These are phyloP conservation scores for Suhomyces xylopsoci DNA, from an alignment of 805 yeast species.

Conservation along the genomic window DNA sequence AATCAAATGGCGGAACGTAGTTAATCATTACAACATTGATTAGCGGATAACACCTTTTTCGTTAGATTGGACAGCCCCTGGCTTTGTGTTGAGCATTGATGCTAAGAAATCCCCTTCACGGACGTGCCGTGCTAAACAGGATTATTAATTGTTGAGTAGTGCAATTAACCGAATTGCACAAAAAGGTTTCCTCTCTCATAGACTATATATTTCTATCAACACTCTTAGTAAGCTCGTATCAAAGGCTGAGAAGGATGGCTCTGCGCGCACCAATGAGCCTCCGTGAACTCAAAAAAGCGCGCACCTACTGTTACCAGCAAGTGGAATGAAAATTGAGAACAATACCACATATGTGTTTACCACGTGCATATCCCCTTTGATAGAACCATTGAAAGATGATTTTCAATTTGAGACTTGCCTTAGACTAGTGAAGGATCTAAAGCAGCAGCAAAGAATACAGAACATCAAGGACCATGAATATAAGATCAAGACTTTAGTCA, in stretches of 20 bases:
- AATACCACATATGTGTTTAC: constrained; percentile 10
- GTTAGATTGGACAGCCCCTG: background rate
- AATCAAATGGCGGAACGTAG: background rate
- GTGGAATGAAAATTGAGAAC: background rate
- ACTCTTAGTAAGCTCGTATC: background rate
- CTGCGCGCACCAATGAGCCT: background rate
- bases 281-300: background rate
- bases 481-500: constrained; percentile 39
- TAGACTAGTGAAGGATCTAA: constrained; percentile 41
- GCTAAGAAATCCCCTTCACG: no score
- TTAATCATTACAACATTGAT: background rate
- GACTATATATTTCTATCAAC: background rate
- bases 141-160: background rate
- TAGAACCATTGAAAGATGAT: constrained; percentile 20
- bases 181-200: background rate
- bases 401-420: constrained; percentile 49
- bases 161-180: background rate
- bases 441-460: constrained; percentile 40
- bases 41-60: background rate
- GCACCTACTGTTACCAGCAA: background rate
- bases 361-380: constrained; percentile 9
- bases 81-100: background rate
- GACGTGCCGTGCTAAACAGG: no score
- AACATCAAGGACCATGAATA: constrained; percentile 34
- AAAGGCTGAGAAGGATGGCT: background rate